phyloP scores from a whole-genome alignment of 2,329 filamentous ascomycete genomes.

The Talaromyces verruculosus region DNA sequence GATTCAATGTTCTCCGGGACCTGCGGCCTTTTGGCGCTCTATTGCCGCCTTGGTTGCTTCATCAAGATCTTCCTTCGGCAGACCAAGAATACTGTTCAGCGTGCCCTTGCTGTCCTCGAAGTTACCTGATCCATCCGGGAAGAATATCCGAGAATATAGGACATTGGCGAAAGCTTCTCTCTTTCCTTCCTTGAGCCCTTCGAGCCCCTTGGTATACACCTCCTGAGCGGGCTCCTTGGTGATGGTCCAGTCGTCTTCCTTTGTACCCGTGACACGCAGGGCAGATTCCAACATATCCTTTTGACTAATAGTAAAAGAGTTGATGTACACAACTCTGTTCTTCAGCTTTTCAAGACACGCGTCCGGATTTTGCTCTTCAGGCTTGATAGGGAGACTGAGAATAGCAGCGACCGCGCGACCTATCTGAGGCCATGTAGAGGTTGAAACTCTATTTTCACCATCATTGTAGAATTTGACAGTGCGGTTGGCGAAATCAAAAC shows the following conservation, averaged over 20 bases:
- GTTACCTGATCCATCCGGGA: constrained; percentile 37
- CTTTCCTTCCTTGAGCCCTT: constrained; percentile 31
- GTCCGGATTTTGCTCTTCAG: constrained; percentile 40
- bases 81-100: not conserved
- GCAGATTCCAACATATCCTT: constrained; percentile 65
- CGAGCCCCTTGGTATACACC: constrained; percentile 52
- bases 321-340: constrained; percentile 54
- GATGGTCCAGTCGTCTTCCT: constrained; percentile 62
- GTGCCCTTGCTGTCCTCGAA: constrained; percentile 9
- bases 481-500: constrained; percentile 51
- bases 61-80: not conserved
- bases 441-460: constrained; percentile 53
- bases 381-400: constrained; percentile 44
- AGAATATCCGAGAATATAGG: constrained; percentile 60
- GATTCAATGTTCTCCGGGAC: not conserved
- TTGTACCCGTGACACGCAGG: constrained; percentile 58
- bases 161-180: constrained; percentile 47
- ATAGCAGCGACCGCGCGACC: constrained; percentile 55
- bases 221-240: constrained; percentile 48
- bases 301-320: constrained; percentile 63
- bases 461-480: constrained; percentile 54
- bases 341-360: constrained; percentile 35
- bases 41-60: constrained; percentile 1
- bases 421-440: not conserved
- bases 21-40: not conserved